phyloP scores from a whole-genome alignment of 495 filamentous ascomycete species.

The Hypomontagnella submonticulosa region DNA sequence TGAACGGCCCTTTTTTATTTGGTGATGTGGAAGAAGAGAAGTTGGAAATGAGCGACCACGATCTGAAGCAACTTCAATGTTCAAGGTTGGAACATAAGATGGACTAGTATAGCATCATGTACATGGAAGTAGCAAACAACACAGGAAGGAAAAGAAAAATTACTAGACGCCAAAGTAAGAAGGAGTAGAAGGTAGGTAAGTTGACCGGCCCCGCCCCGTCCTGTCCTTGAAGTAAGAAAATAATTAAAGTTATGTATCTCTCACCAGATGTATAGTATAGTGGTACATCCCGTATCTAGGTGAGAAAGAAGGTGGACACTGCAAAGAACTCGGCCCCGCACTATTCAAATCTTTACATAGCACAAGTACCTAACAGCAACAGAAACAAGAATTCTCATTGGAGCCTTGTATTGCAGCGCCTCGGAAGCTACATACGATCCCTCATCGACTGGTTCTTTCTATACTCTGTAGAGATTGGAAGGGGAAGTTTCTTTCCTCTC shows the following conservation, averaged over 20 bases:
- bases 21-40: constrained; percentile 6
- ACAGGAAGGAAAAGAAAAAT: not conserved
- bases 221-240: constrained; percentile 7
- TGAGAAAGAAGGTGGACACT: constrained; percentile 13
- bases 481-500: not conserved
- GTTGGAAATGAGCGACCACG: not conserved
- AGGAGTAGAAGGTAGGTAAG: not conserved
- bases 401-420: constrained; percentile 35
- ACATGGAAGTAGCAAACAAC: constrained; percentile 30
- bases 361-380: constrained; percentile 39
- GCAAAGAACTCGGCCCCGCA: constrained; percentile 25
- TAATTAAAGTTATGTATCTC: constrained; percentile 1
- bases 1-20: constrained; percentile 24
- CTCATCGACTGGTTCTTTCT: constrained; percentile 17
- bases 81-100: not conserved
- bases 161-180: not conserved
- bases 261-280: not conserved
- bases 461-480: constrained; percentile 18
- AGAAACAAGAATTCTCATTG: constrained; percentile 29
- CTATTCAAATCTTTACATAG: constrained; percentile 39
- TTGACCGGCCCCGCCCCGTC: constrained; percentile 28
- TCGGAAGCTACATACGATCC: constrained; percentile 40
- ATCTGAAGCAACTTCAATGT: not conserved
- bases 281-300: constrained; percentile 19
- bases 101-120: no score